A percentile compares a stretch with the other conserved stretches of the same genome.
phyloP scores from a whole-genome alignment of 2,329 filamentous ascomycete genomes.

The Phymatotrichopsis omnivora region DNA sequence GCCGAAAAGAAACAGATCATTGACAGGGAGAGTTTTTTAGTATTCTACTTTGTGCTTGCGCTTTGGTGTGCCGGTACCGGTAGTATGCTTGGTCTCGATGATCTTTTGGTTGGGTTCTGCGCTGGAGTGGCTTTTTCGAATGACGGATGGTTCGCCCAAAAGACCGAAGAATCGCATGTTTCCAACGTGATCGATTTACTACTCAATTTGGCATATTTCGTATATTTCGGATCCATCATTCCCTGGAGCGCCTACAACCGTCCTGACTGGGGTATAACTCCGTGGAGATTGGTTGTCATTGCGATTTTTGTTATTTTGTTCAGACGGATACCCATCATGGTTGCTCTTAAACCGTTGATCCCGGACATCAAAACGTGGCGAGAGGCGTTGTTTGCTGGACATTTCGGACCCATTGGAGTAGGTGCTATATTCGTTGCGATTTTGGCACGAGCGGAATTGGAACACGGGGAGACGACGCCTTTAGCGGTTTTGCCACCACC shows the following conservation, averaged over 20 bases:
- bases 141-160: conserved; percentile 96
- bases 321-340: conserved; percentile 90
- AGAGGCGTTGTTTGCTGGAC: conserved; percentile 89
- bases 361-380: conserved; percentile 98
- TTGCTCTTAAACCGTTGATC: conserved; percentile 80
- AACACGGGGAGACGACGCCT: conserved; percentile 65
- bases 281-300: conserved; percentile 88
- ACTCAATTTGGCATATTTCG: conserved; percentile 95
- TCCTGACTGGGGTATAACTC: conserved; percentile 58
- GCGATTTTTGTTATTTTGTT: conserved; percentile 92
- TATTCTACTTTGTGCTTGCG: conserved; percentile 96
- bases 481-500: conserved; percentile 50
- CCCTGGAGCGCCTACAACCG: conserved; percentile 90
- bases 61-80: conserved; percentile 93
- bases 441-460: conserved; percentile 81
- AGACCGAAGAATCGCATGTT: conserved; percentile 96
- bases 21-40: conserved; percentile 91
- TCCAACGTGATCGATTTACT: conserved; percentile 98
- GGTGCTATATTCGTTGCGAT: conserved; percentile 94
- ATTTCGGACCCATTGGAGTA: conserved; percentile 91
- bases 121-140: conserved; percentile 98
- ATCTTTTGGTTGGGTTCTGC: conserved; percentile 86
- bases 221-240: conserved; percentile 94
- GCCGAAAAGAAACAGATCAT: conserved; percentile 79
- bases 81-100: conserved; percentile 81